Evolutionary conservation across 208 protist genomes (phyloP), one percentile per base, ranked within the genome.

Genomic region (Acanthamoeba quina): DNA sequence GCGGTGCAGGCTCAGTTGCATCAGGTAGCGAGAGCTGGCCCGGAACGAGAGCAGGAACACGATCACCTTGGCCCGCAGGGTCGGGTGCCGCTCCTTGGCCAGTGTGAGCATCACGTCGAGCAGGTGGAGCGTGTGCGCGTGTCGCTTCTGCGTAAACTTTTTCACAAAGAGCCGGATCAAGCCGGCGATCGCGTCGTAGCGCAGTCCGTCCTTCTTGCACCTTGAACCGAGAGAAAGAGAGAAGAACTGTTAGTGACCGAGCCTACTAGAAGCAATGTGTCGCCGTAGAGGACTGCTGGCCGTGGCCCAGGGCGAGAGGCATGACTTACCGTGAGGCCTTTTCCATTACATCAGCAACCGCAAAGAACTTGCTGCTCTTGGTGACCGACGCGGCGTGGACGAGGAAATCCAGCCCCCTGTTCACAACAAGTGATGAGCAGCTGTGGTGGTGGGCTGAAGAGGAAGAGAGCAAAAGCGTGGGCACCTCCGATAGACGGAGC

Each of bases 101-200:
- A 66, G 54, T 11, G 52, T 90, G 56, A 90, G 56, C 34, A 90
- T 44, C 24, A 66, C 31, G 31, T 90, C 82, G 52, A 70, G 26
- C 21, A 68, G 29, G 58, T 90, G 54, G 1, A 90, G 82, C 15
- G 82, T 90, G 34, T 90, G 82, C 3, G 49, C 19, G 26, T 90
- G 82, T 37, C 82, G 49, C 44, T 56, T 90, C 24, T 90, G 44
- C n/a, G 82, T n/a, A 19, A 90, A 90, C 58, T 90, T 90, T 17
- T 64, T 31, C 17, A 70, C 82, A 24, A 90, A 90, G 31, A 90
- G 29, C 17, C 82, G 6, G 52, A 90, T 68, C 24, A 90, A 52
- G 15, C 49, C 17, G 6, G 82, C 58, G 4, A 90, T 68, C 6
- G 82, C 82, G 2, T 90, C 82, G n/a, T 70, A 60, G 29, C 58